Base-by-base conservation (phyloP, 352 stramenopile genomes). In the Globisporangium solare region DNA sequence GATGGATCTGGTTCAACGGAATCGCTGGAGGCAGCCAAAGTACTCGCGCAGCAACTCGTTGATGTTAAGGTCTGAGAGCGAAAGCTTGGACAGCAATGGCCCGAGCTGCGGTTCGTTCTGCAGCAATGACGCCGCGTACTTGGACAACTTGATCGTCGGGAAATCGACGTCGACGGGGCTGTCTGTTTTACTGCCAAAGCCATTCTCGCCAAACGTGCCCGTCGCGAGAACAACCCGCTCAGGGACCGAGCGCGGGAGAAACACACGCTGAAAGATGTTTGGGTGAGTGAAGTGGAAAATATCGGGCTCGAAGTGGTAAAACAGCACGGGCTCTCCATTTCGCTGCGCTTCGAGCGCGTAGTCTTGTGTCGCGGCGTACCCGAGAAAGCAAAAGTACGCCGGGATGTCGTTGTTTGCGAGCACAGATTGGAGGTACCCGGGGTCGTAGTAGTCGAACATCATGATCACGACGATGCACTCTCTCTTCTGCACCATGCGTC, bases 361-460 rank as follows among this genome's bases (percentile, higher is more conserved):
- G 10, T 63, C 27, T 15, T 71, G 58, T 11, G 79, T 56, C 11
- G 52, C 70, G 8, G 52, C 61, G 40, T 82, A 81, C 0, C 73
- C 73, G 20, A 83, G 46, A 47, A 86, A 88, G 60, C 75, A 88
- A 37, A 88, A 85, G 64, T 86, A 88, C 0, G 78, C 71, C 3
- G 76, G 76, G 11, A 88, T 70, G 11, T 62, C 55, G 13, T 76
- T 41, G 64, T 86, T 88, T 15, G 61, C 56, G 15, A 86, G 41
- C 14, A 74, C 55, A 0, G 75, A 63, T 45, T 80, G 72, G 24
- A 83, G 63, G 24, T 76, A 88, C 0, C 67, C 75, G 2, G 58
- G 59, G 22, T 86, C 75, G 32, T 68, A 82, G 10, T 59, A 68
- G 32, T 63, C 54, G 48, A 66, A 62, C 71, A 84, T 84, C 55